Evolutionary conservation across 495 filamentous ascomycete genomes (phyloP).

Genomic region (Platismatia glauca): DNA sequence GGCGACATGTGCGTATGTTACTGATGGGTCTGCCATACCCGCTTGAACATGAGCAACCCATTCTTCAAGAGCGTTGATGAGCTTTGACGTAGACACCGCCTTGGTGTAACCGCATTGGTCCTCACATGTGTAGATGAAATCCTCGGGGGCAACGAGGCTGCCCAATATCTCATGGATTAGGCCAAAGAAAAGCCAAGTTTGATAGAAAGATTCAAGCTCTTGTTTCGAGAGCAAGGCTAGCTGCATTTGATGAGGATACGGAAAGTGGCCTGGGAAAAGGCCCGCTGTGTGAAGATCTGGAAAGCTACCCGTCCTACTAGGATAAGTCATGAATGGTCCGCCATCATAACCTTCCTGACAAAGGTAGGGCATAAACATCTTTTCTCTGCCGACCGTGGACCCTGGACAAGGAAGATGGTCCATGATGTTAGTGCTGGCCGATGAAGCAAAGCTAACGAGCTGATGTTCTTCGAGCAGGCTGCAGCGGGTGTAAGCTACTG

Average conservation of each 20-base stretch:
- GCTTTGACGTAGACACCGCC: not conserved
- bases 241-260: not conserved
- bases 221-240: not conserved
- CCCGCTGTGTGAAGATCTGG: not conserved
- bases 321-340: constrained; percentile 5
- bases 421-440: no score
- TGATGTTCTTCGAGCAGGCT: no score
- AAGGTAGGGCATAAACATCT: not conserved
- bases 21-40: not conserved
- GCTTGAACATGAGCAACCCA: constrained; percentile 2
- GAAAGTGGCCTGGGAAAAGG: not conserved
- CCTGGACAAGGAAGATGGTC: constrained; percentile 7
- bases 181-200: constrained; percentile 14
- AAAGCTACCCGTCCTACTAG: not conserved
- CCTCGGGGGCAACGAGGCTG: not conserved
- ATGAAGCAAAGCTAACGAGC: no score
- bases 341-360: constrained; percentile 5
- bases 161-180: constrained; percentile 7
- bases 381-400: not conserved
- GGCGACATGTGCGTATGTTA: not conserved
- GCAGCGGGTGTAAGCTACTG: no score
- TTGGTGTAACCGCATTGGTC: not conserved
- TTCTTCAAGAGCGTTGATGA: not conserved
- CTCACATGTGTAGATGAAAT: not conserved
- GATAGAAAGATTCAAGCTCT: constrained; percentile 1